Evolutionary conservation across 1,284 basidiomycete genomes (phyloP).

Genomic region (Rhodotorula sp.): DNA sequence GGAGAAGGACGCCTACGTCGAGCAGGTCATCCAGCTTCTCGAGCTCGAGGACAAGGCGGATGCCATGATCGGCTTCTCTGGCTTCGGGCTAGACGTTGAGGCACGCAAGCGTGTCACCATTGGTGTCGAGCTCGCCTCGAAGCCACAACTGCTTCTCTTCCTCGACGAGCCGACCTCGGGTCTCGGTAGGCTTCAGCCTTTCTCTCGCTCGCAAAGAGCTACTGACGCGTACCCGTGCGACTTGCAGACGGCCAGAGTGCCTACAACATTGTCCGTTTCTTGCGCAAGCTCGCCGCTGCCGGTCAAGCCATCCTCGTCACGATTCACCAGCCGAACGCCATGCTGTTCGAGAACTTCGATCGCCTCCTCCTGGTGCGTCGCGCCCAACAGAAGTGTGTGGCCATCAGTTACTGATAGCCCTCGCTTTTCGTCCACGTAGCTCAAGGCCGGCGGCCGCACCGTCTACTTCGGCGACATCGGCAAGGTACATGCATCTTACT

Average conservation of each 20-base stretch:
- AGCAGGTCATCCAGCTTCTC: constrained; percentile 73
- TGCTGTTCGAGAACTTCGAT: constrained; percentile 48
- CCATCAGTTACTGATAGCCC: background rate
- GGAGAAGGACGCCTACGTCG: constrained; percentile 77
- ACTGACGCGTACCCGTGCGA: background rate
- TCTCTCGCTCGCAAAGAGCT: background rate
- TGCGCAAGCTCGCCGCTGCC: constrained; percentile 74
- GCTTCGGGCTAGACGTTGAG: constrained; percentile 60
- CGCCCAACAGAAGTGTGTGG: constrained; percentile 16
- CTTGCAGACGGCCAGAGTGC: constrained; percentile 75
- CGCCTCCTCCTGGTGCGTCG: constrained; percentile 30
- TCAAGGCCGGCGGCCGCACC: constrained; percentile 42
- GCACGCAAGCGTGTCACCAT: constrained; percentile 76
- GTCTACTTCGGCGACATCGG: constrained; percentile 45
- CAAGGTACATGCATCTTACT: constrained; percentile 15
- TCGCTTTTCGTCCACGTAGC: background rate
- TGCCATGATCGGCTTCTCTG: constrained; percentile 71
- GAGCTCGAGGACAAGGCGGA: constrained; percentile 69
- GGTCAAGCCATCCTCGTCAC: constrained; percentile 67
- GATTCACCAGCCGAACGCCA: constrained; percentile 66
- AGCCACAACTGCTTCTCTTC: constrained; percentile 73
- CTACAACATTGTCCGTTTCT: constrained; percentile 76
- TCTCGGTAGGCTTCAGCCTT: background rate
- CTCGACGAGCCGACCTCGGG: constrained; percentile 62
- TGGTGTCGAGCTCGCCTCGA: constrained; percentile 68